phyloP scores from a whole-genome alignment of 2,329 filamentous ascomycete species.

The Colletotrichum falcatum region DNA sequence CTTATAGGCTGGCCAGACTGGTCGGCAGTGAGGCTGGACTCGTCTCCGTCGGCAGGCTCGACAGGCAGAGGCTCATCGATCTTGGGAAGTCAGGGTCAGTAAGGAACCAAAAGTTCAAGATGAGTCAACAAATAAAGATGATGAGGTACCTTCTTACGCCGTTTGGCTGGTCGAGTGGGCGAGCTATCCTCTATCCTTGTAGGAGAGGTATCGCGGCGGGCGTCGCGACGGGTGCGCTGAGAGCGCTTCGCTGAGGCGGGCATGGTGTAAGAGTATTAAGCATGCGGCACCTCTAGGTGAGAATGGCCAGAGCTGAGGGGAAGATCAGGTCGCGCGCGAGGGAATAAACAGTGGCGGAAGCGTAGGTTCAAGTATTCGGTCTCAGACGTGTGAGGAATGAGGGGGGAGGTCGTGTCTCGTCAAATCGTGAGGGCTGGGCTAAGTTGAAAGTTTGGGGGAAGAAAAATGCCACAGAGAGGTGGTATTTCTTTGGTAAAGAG shows the following conservation, averaged over 20 bases:
- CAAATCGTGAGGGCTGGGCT: constrained; percentile 24
- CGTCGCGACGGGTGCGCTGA: constrained; percentile 54
- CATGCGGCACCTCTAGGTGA: constrained; percentile 37
- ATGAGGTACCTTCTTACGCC: constrained; percentile 68
- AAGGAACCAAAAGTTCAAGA: constrained; percentile 7
- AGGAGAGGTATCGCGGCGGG: constrained; percentile 52
- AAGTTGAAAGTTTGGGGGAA: constrained; percentile 9
- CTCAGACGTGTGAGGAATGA: constrained; percentile 31
- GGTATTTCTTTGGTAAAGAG: not conserved
- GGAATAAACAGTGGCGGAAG: constrained; percentile 12
- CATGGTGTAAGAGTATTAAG: constrained; percentile 45
- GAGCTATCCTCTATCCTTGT: constrained; percentile 63
- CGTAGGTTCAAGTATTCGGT: constrained; percentile 35
- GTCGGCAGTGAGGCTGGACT: constrained; percentile 57
- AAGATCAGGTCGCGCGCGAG: constrained; percentile 2
- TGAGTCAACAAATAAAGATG: constrained; percentile 18
- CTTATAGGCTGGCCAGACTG: constrained; percentile 53
- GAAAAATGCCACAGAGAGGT: constrained; percentile 30
- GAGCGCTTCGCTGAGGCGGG: constrained; percentile 53
- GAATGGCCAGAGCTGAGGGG: not conserved
- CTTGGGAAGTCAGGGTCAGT: constrained; percentile 46
- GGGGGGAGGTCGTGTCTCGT: constrained; percentile 30
- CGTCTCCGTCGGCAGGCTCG: constrained; percentile 60
- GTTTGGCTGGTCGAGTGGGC: constrained; percentile 71
- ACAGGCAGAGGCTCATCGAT: constrained; percentile 52